Evolutionary conservation across 257 asterid species (phyloP), one percentile per base, ranked within the genome.

Genomic region (Solanum chiquidenum): DNA sequence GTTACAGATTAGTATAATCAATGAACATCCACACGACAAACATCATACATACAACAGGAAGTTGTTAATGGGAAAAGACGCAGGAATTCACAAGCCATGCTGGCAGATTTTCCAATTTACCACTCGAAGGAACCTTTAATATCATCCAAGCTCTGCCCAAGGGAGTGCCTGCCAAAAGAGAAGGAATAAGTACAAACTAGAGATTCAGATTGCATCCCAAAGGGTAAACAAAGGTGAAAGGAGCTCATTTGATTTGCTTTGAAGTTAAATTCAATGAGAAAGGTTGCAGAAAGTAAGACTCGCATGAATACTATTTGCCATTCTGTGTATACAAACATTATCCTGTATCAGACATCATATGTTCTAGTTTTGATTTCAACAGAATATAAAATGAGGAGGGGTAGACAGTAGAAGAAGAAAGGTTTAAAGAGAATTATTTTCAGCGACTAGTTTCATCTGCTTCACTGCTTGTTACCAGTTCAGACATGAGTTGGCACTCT

Each of bases 61-160:
- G 25, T 80, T 44, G 66, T 44, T 80, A 76, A 74, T 12, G 34
- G 62, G 37, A 52, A 64, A n/a, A 38, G 42, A 21, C 46, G 12
- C 27, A 35, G 13, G 73, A 29, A 60, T 38, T 52, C 27, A 52
- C 75, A 21, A 18, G 64, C 55, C 31, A 23, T 16, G 9, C 66
- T 14, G 12, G 66, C 85, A 79, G 5, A 44, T 80, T 75, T 80
- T 27, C 68, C 68, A 27, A 37, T 16, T 80, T 46, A 92, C 40
- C 88, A 46, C 68, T 90, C 90, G 20, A 93, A 95, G 55, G 96
- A 89, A 75, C 98, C 99, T 91, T 84, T 92, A 52, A 96, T 88
- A 40, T 93, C 98, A 11, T 95, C 98, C 89, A 96, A 90, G 91
- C 97, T 94, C 91, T 96, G 97, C 88, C 99, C 99, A n/a, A 95